These are phyloP conservation scores for Pochonia chlamydosporia DNA, from an alignment of 2,329 filamentous ascomycete species.

Conservation along the genomic window DNA sequence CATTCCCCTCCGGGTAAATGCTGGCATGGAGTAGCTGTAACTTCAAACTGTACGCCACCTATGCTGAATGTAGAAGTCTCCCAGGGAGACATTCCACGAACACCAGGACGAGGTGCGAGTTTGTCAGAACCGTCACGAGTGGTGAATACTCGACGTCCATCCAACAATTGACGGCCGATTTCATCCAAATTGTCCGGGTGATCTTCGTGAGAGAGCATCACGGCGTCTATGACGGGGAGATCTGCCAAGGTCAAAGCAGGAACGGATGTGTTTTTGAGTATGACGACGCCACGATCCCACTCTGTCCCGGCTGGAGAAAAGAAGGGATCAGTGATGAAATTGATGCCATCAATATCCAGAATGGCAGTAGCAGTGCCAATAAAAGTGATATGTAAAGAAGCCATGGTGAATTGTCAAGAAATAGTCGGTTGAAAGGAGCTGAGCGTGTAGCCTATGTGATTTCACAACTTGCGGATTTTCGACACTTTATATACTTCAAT, in stretches of 20 bases:
- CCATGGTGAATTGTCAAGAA: not conserved
- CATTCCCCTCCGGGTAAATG: conserved; percentile 39
- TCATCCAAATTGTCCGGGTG: conserved; percentile 44
- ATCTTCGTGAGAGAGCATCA: conserved; percentile 45
- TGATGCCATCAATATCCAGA: conserved; percentile 34
- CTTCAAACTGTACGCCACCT: conserved; percentile 26
- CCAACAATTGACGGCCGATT: conserved; percentile 36
- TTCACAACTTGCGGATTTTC: too few species aligned
- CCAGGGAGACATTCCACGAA: conserved; percentile 33
- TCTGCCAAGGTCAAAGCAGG: conserved; percentile 30
- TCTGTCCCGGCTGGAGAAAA: conserved; percentile 33
- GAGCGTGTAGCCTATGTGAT: too few species aligned
- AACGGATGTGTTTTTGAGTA: conserved; percentile 23
- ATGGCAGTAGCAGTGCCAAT: conserved; percentile 45
- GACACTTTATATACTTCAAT: too few species aligned
- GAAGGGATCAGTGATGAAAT: conserved; percentile 39
- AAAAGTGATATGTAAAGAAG: conserved; percentile 29
- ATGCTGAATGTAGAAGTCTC: conserved; percentile 23
- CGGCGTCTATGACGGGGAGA: conserved; percentile 39
- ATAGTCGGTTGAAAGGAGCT: too few species aligned
- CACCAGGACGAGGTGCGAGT: conserved; percentile 34
- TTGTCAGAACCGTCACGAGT: conserved; percentile 16
- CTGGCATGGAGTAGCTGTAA: conserved; percentile 37
- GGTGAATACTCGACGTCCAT: conserved; percentile 24
- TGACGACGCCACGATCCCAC: conserved; percentile 20